Percentiles rank a stretch among this genome's conserved stretches.
phyloP scores from a whole-genome alignment of 2,329 filamentous ascomycete genomes.

The Hyphodiscus sp. region DNA sequence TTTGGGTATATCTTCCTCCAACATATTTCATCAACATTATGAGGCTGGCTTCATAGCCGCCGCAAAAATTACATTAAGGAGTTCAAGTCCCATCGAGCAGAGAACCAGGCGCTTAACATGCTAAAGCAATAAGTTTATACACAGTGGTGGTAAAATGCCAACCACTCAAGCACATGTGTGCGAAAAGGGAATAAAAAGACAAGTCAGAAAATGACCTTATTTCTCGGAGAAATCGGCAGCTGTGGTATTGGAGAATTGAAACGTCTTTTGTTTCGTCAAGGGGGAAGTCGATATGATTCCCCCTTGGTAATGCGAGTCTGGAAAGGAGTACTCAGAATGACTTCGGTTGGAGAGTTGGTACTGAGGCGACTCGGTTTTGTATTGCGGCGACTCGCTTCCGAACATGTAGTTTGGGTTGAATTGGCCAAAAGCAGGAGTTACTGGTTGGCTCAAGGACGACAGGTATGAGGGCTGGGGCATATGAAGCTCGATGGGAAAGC shows the following conservation, averaged over 20 bases:
- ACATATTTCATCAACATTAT: conserved; percentile 15
- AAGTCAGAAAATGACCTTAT: conserved; percentile 8
- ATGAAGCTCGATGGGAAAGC: conserved; percentile 21
- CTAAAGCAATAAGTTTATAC: conserved; percentile 19
- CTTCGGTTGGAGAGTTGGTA: conserved; percentile 21
- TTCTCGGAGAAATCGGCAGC: conserved; percentile 29
- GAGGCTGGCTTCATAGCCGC: conserved; percentile 1
- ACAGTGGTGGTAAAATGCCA: conserved; percentile 8
- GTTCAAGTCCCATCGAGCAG: conserved; percentile 6
- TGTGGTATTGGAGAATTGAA: conserved; percentile 29
- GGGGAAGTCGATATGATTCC: conserved; percentile 18
- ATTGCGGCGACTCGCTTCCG: conserved; percentile 20
- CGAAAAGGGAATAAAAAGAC: conserved; percentile 1
- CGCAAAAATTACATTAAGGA: conserved; percentile 25
- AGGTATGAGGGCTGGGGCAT: conserved; percentile 25
- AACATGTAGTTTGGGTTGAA: conserved; percentile 23
- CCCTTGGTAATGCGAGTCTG: conserved; percentile 13
- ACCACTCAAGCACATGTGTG: conserved; percentile 8
- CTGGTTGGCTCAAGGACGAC: conserved; percentile 25
- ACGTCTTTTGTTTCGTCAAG: conserved; percentile 26
- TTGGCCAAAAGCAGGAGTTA: conserved; percentile 27
- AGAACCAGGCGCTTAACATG: conserved; percentile 15
- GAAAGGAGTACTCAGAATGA: conserved; percentile 24
- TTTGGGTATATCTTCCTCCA: conserved; percentile 10
- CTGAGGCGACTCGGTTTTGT: conserved; percentile 20